These are phyloP conservation scores for Nemania sp. DNA, from an alignment of 2,329 filamentous ascomycete genomes.

Conservation along the genomic window DNA sequence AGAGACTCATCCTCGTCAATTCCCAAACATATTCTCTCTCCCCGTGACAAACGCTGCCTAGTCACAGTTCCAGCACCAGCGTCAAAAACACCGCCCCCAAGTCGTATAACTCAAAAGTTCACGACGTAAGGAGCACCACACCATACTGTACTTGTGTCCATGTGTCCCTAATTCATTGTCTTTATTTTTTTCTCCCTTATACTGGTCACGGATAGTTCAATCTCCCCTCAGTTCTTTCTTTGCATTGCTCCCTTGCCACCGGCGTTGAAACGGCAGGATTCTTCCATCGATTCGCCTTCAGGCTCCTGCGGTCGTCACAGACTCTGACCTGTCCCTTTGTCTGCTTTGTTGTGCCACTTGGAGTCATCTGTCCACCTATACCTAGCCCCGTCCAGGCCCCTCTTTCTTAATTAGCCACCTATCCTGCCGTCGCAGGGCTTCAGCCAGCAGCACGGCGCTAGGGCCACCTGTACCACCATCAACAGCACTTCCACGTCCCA, in stretches of 20 bases:
- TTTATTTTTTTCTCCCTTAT: conserved; percentile 23
- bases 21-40: conserved; percentile 1
- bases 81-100: conserved; percentile 7
- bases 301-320: conserved; percentile 34
- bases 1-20: conserved; percentile 24
- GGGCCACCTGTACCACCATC: conserved; percentile 25
- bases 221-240: conserved; percentile 33
- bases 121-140: background rate
- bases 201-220: conserved; percentile 25
- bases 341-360: conserved; percentile 30
- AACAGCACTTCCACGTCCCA: conserved; percentile 23
- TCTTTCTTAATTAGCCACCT: conserved; percentile 27
- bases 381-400: conserved; percentile 33
- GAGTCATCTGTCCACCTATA: conserved; percentile 29
- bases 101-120: conserved; percentile 26
- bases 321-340: conserved; percentile 20
- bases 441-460: conserved; percentile 25
- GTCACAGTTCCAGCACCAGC: conserved; percentile 4
- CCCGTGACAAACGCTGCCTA: conserved; percentile 22
- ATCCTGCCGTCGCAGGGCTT: conserved; percentile 26
- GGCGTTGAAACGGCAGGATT: conserved; percentile 32
- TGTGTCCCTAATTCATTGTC: conserved; percentile 23
- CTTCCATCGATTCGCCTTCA: conserved; percentile 33
- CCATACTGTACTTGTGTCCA: conserved; percentile 8
- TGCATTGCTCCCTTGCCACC: conserved; percentile 36